phyloP scores from a whole-genome alignment of 192 early-diverging fungal genomes.

The Backusella mclennaniae region DNA sequence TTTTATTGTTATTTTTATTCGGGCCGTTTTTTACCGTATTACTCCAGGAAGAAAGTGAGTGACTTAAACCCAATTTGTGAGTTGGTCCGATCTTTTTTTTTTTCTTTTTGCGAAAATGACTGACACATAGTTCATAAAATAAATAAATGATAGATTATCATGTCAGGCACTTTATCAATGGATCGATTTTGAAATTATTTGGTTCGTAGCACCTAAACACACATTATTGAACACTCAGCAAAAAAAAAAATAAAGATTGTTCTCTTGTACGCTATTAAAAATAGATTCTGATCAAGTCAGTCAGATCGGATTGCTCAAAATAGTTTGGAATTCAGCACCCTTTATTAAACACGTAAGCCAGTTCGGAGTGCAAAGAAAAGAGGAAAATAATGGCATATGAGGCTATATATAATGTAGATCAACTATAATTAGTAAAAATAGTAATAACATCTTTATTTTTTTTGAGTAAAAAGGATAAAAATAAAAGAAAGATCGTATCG shows the following conservation, averaged over 20 bases:
- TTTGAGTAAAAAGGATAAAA: not conserved
- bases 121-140: not conserved
- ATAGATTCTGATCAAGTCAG: not conserved
- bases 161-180: not conserved
- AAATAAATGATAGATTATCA: not conserved
- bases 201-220: too few species aligned
- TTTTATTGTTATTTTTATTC: not conserved
- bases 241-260: not conserved
- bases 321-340: not conserved
- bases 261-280: not conserved
- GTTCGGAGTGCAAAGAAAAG: not conserved
- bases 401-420: not conserved
- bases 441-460: not conserved
- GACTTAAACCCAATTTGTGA: not conserved
- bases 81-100: not conserved
- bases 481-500: not conserved
- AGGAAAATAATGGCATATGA: not conserved
- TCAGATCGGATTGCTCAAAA: not conserved
- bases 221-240: not conserved
- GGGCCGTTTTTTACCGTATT: not conserved
- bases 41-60: not conserved
- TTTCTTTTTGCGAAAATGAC: not conserved
- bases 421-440: constrained; percentile 2
- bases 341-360: not conserved
- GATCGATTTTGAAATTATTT: too few species aligned